These are phyloP conservation scores for Cladosporium sp. DNA, from an alignment of 2,329 filamentous ascomycete species.

Conservation along the genomic window DNA sequence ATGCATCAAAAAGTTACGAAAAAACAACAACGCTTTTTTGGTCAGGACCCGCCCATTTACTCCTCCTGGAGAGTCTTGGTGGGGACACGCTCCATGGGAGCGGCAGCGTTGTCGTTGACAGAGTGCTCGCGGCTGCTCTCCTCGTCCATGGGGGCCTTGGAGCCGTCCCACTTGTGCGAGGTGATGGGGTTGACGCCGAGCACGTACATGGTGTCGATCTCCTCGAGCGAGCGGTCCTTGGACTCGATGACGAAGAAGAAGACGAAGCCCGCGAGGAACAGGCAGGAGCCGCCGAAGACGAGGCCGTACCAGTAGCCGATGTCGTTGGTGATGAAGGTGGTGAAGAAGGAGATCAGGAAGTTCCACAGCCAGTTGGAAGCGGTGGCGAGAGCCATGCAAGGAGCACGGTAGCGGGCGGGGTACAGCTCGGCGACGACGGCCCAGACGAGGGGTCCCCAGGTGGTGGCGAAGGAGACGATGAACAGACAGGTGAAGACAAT, in stretches of 20 bases:
- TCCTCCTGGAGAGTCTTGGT: slow-evolving; percentile 13
- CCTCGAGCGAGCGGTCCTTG: slow-evolving; percentile 40
- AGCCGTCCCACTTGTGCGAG: slow-evolving; percentile 37
- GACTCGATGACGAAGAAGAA: slow-evolving; percentile 44
- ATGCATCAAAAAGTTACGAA: not conserved
- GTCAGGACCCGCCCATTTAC: not conserved
- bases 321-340: slow-evolving; percentile 39
- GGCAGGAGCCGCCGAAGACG: slow-evolving; percentile 41
- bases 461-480: slow-evolving; percentile 39
- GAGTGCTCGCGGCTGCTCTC: slow-evolving; percentile 27
- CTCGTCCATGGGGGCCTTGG: slow-evolving; percentile 30
- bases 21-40: not conserved
- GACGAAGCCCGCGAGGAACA: slow-evolving; percentile 35
- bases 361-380: slow-evolving; percentile 45
- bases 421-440: slow-evolving; percentile 39
- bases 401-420: slow-evolving; percentile 42
- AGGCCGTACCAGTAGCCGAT: slow-evolving; percentile 44
- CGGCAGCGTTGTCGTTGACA: not conserved
- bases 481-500: slow-evolving; percentile 41
- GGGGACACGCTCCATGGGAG: slow-evolving; percentile 6
- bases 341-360: slow-evolving; percentile 40
- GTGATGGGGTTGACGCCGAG: slow-evolving; percentile 37
- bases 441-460: slow-evolving; percentile 39
- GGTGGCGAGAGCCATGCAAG: slow-evolving; percentile 47
- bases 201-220: slow-evolving; percentile 45